Evolutionary conservation across 345 rosid genomes (phyloP), one percentile per base, ranked within the genome.

Genomic region (Camelina laxa): DNA sequence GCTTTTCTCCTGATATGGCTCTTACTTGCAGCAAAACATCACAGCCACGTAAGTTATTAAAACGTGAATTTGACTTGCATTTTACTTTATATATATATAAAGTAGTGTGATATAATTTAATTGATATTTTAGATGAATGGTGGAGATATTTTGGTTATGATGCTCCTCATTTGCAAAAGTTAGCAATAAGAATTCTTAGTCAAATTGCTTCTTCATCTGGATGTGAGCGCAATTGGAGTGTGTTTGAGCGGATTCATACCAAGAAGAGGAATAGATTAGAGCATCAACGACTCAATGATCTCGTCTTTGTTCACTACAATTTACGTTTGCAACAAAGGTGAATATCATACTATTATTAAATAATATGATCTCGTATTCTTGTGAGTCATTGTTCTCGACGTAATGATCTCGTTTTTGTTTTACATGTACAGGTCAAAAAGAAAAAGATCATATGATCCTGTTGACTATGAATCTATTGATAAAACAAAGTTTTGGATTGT

Each of bases 391-490:
- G 22, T 21, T 21, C 22, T 21, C 22, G 2, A 21, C 22, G 22
- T 21, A 21, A 21, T 21, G 22, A 21, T 21, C 22, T 21, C 22
- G 22, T 30, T 30, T 30, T 30, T 30, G 4, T 30, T 47, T 47
- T 24, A n/a, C 22, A 17, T 30, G 30, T 30, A 48, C 38, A 35
- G 12, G 35, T 67, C 35, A 35, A 65, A 51, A 50, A 14, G 14
- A 36, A 19, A 17, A 50, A 33, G 11, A 66, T 35, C 35, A 2
- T 51, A 67, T 67, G 60, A 67, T 67, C 24, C 1, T 1, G 61
- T 38, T 67, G 71, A 36, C 35, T 67, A 51, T 4, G 60, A 53
- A 53, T 67, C 36, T 21, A 51, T 51, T 67, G 72, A 53, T 38
- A 67, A 67, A 16, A 53, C 49, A 19, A 11, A 66, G 10, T 36